Conservation (phyloP, 495 filamentous ascomycete species). For the Trichodelitschia bisporula region DNA sequence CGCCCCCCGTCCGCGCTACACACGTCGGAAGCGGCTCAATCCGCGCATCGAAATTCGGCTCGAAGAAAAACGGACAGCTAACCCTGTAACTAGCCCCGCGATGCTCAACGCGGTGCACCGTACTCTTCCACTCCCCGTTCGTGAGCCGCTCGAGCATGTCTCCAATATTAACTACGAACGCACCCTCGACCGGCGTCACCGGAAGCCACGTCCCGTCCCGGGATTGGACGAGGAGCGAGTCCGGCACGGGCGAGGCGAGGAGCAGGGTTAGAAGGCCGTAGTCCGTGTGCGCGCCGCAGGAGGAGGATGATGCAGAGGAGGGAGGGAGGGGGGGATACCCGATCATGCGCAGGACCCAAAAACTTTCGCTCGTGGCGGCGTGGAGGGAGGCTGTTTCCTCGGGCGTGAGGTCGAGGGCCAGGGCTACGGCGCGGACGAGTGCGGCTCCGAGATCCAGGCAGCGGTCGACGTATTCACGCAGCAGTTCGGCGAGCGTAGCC, state of each 20-base stretch:
- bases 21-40: too few relatives aligned
- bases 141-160: slow-evolving; percentile 5
- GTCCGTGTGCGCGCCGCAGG: slow-evolving; percentile 30
- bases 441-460: slow-evolving; percentile 6
- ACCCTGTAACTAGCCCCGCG: slow-evolving; percentile 14
- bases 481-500: slow-evolving; percentile 4
- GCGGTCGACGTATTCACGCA: slow-evolving; percentile 10
- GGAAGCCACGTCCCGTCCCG: background rate
- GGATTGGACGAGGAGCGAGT: slow-evolving; percentile 1
- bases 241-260: slow-evolving; percentile 4
- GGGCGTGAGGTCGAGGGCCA: slow-evolving; percentile 8
- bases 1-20: too few relatives aligned
- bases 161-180: slow-evolving; percentile 12
- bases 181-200: slow-evolving; percentile 5
- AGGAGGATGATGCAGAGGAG: too few relatives aligned
- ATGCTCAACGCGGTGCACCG: slow-evolving; percentile 9
- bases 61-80: slow-evolving; percentile 21
- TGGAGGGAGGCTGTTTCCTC: background rate
- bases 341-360: slow-evolving; percentile 15
- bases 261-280: slow-evolving; percentile 24
- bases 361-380: slow-evolving; percentile 5
- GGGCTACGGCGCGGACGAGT: slow-evolving; percentile 10
- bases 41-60: too few relatives aligned
- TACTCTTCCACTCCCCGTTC: background rate
- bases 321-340: slow-evolving; percentile 11